Percentiles rank a stretch among this genome's conserved stretches.
Evolutionary conservation across 2,329 filamentous ascomycete species (phyloP).

Genomic region (Curvularia sp.): DNA sequence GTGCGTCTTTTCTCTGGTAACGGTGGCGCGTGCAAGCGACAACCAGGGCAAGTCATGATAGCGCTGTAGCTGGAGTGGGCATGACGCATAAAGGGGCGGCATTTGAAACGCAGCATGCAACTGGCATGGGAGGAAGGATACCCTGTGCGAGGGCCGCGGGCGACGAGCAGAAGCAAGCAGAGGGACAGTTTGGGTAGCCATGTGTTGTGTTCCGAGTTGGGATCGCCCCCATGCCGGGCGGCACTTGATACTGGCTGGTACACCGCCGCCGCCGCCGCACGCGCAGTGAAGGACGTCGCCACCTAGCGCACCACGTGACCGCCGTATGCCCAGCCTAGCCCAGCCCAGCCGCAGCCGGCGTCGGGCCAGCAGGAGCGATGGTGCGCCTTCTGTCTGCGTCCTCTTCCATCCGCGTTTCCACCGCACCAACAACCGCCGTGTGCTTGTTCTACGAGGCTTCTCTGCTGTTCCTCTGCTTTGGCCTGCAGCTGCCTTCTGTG

Average conservation of each 20-base stretch:
- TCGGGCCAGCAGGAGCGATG: slow-evolving; percentile 14
- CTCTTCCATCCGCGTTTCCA: slow-evolving; percentile 31
- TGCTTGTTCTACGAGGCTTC: slow-evolving; percentile 35
- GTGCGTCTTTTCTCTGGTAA: slow-evolving; percentile 2
- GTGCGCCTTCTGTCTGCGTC: slow-evolving; percentile 26
- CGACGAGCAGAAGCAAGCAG: slow-evolving; percentile 2
- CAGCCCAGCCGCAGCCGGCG: slow-evolving; percentile 19
- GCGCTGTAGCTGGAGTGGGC: slow-evolving; percentile 4
- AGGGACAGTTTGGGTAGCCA: slow-evolving; percentile 16
- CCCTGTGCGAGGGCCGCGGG: slow-evolving; percentile 3
- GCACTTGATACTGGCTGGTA: slow-evolving; percentile 20
- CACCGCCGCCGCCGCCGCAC: slow-evolving; percentile 22
- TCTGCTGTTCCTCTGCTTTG: slow-evolving; percentile 34
- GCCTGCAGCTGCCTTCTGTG: slow-evolving; percentile 40
- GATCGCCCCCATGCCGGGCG: no score
- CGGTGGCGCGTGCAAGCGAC: slow-evolving; percentile 9
- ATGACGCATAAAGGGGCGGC: slow-evolving; percentile 38
- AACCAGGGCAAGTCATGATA: slow-evolving; percentile 9
- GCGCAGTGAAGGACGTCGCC: slow-evolving; percentile 24
- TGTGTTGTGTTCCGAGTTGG: neutral
- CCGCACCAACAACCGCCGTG: slow-evolving; percentile 34
- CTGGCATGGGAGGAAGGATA: no score
- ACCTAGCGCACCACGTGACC: slow-evolving; percentile 28
- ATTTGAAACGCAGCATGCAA: slow-evolving; percentile 18
- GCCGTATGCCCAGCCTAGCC: slow-evolving; percentile 14